Percentiles rank a stretch among this genome's conserved stretches.
Conservation (phyloP, 2,329 filamentous ascomycete species). For the Mycosphaerella arachidis region DNA sequence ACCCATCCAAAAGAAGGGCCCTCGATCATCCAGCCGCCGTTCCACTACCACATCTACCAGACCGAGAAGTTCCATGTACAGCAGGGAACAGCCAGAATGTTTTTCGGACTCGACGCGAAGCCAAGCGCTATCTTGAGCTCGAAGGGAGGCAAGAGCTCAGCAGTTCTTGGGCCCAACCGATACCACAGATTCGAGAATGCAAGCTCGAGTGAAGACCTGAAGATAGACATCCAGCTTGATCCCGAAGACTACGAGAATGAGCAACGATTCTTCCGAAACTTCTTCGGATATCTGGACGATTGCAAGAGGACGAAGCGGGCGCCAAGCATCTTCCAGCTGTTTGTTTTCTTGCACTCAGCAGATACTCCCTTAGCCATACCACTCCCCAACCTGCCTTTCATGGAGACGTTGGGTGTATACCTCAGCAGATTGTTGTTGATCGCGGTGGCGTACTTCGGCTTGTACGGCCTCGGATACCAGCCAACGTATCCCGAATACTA, state of each 20-base stretch:
- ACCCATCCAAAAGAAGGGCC: constrained; percentile 15
- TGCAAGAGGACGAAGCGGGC: constrained; percentile 15
- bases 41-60: constrained; percentile 25
- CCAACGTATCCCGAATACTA: constrained; percentile 21
- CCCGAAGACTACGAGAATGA: constrained; percentile 24
- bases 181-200: constrained; percentile 24
- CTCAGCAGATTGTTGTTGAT: constrained; percentile 19
- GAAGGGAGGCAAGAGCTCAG: constrained; percentile 9
- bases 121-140: constrained; percentile 10
- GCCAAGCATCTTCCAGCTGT: constrained; percentile 20
- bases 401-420: constrained; percentile 17
- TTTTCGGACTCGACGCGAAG: constrained; percentile 16
- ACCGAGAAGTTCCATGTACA: constrained; percentile 21
- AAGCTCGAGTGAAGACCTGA: constrained; percentile 11
- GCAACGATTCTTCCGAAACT: constrained; percentile 20
- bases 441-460: constrained; percentile 16
- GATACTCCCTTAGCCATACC: constrained; percentile 21
- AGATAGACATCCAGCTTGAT: constrained; percentile 21
- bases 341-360: constrained; percentile 21
- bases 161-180: constrained; percentile 14
- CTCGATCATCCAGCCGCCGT: constrained; percentile 21
- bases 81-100: constrained; percentile 17
- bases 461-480: constrained; percentile 18
- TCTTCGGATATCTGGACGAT: constrained; percentile 22
- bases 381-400: constrained; percentile 11